Base-by-base conservation (phyloP, 2,329 filamentous ascomycete species). In the Alternaria atra region DNA sequence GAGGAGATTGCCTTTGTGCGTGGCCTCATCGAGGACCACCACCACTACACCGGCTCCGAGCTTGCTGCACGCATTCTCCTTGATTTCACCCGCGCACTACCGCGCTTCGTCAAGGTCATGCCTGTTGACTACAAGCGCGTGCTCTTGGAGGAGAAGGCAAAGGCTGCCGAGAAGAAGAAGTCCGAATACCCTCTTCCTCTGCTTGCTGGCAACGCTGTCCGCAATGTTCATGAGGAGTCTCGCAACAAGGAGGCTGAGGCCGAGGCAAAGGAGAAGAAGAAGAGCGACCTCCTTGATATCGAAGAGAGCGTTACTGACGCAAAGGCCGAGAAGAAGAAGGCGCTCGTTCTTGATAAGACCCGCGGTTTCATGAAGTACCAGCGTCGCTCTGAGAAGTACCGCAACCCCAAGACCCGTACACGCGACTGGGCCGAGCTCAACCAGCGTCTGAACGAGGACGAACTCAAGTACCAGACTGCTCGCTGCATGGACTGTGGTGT, bases 401-500 rank as follows among this genome's bases (percentile, higher is more conserved):
- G 94, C 68, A 89, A 88, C 74, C 87, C 91, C 5, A 91, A 92
- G 79, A 93, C 91, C 42, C 87, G 94, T 71, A 93, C 89, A 64
- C 93, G 94, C 77, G 94, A 98, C 77, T 98, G 94, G 94, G 91
- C 91, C 40, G 94, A 98, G 82, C 86, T 98, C 47, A 95, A 90
- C 60, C 88, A 88, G 73, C 91, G 94, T 60, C 86, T 98, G 50
- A 93, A 92, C 67, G 93, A 97, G 80, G 94, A 97, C 70, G 93
- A 97, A 82, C 88, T 97, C 67, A 97, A 97, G 84, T 97, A 97
- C 77, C 94, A 98, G 81, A 91, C 93, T 47, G 94, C 94, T 63
- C 92, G 94, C 67, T 98, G 94, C 84, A 98, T 98, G 94, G 94
- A 98, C 82, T 98, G 94, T 64, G 94, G 94, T 87, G 94, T 98